Base-by-base conservation (phyloP, 768 basidiomycete species). In the Phylloporus rhodoxanthus region DNA sequence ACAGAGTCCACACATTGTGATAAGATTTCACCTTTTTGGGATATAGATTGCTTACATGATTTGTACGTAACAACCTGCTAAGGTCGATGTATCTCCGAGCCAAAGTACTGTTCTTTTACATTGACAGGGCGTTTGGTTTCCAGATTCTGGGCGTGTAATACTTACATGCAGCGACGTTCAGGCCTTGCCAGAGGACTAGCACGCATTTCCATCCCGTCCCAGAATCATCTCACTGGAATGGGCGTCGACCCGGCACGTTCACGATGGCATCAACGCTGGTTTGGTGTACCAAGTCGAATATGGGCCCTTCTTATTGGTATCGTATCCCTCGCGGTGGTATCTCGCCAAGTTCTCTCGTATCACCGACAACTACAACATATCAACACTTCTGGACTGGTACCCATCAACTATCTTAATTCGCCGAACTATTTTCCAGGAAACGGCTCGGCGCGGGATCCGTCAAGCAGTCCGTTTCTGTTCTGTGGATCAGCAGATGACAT, bases 401-500 rank as follows among this genome's bases (percentile, higher is more conserved):
- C 92, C 1, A 84, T 86, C 60, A 91, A 94, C 66, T 95, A 95
- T 65, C 73, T 96, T 50, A 92, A 94, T 65, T 69, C 74, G 38
- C 57, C 71, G 32, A 63, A 69, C 33, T 40, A 40, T 48, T 54
- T 51, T 52, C 52, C 47, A 26, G 8, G 36, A 41, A 68, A 67
- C 57, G 60, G 11, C 67, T 77, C 43, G 70, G 79, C 45, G 58
- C 70, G n/a, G 13, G 44, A 49, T 14, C 19, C 21, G 19, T 38
- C 52, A 9, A 39, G 23, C 14, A 84, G 80, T 48, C 94, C 95
- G 0, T 99, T 99, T 67, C 72, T 75, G 1, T 99, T 98, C 67
- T 99, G 95, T 62, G 90, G 91, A 2, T 84, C 85, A 2, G 82
- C 81, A 2, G 95, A 98, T 66, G 75, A 77, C 30, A 74, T 97